Evolutionary conservation across 2,329 filamentous ascomycete genomes (phyloP).

Genomic region (Coniochaeta hoffmannii): DNA sequence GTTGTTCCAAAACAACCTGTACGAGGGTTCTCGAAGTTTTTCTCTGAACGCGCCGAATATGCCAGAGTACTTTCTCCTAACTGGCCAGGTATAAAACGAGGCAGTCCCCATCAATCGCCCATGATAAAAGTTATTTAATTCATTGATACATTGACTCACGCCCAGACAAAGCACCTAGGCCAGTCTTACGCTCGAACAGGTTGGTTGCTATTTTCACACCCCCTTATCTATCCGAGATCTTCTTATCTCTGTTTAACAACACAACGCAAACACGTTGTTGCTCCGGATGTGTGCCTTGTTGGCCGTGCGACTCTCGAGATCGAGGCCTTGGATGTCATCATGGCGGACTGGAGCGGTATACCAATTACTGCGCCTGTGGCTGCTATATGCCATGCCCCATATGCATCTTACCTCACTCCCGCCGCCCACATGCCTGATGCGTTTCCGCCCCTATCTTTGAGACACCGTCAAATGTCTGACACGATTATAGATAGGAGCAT

Average conservation of each 20-base stretch:
- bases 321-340: background rate
- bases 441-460: background rate
- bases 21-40: background rate
- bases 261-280: background rate
- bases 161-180: background rate
- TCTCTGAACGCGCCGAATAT: background rate
- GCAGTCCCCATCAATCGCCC: background rate
- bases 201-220: background rate
- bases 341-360: background rate
- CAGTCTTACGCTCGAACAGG: background rate
- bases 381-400: no score
- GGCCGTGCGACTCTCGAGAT: background rate
- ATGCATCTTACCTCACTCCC: background rate
- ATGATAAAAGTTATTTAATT: background rate
- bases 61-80: background rate
- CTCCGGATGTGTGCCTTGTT: no score
- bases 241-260: background rate
- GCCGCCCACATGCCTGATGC: background rate
- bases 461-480: background rate
- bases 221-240: background rate
- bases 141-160: background rate
- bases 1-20: background rate
- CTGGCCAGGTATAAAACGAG: background rate
- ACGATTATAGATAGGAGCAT: background rate
- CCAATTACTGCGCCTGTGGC: background rate